Evolutionary conservation across 106 monocot species (phyloP).

Genomic region (Ottelia alismoides): DNA sequence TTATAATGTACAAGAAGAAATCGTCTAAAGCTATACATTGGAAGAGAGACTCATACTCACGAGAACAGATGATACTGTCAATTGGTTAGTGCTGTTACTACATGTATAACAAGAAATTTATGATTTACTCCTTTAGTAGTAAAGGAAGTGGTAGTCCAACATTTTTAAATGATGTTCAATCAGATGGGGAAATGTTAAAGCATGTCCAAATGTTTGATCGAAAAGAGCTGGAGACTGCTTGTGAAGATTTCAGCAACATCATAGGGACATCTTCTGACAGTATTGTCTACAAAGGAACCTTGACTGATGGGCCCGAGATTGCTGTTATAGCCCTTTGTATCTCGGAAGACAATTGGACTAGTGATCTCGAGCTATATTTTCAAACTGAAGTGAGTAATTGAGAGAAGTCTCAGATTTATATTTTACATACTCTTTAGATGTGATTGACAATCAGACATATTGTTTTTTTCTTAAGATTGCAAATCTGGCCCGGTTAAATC

Average conservation of each 20-base stretch:
- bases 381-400: conserved; percentile 32
- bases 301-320: conserved; percentile 70
- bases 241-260: conserved; percentile 91
- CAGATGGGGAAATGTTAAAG: conserved; percentile 45
- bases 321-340: conserved; percentile 60
- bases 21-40: conserved; percentile 17
- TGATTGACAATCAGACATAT: no score
- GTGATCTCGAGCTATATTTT: conserved; percentile 53
- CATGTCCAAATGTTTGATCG: conserved; percentile 38
- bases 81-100: conserved; percentile 31
- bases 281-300: conserved; percentile 64
- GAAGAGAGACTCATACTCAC: conserved; percentile 32
- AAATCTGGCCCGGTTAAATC: no score
- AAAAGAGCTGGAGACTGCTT: conserved; percentile 59
- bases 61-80: conserved; percentile 25
- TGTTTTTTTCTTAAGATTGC: no score
- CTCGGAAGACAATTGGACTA: conserved; percentile 40
- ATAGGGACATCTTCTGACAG: conserved; percentile 58
- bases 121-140: no score
- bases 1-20: conserved; percentile 32
- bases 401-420: neutral
- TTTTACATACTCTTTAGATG: no score
- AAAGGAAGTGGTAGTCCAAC: no score
- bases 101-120: neutral
- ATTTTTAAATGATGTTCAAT: no score